These are phyloP conservation scores for Colletotrichum sp. DNA, from an alignment of 2,329 filamentous ascomycete species.

Conservation along the genomic window DNA sequence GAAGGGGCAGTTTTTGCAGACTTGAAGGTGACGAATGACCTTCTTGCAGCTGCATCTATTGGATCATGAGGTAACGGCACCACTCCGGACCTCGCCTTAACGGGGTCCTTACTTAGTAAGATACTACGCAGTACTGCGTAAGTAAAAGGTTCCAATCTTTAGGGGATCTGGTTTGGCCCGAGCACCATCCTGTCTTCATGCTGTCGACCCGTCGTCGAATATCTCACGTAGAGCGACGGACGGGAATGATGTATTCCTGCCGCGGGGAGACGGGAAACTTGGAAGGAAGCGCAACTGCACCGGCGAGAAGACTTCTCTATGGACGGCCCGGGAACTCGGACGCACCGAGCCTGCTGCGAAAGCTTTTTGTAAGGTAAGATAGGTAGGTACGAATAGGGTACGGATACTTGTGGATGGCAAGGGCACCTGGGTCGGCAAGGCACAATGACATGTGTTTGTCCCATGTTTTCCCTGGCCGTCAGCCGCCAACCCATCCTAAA, in stretches of 20 bases:
- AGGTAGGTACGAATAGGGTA: neutral
- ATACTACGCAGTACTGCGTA: no score
- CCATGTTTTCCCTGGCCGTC: neutral
- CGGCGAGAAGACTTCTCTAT: neutral
- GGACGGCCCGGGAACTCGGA: neutral
- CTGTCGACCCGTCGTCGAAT: neutral
- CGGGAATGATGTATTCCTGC: neutral
- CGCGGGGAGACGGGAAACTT: neutral
- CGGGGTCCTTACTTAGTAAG: neutral
- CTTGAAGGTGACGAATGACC: slow-evolving; percentile 17
- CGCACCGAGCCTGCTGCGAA: neutral
- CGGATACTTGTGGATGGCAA: neutral
- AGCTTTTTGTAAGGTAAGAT: neutral
- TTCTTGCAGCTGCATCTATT: slow-evolving; percentile 13
- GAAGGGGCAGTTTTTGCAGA: neutral
- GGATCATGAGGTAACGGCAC: slow-evolving; percentile 8
- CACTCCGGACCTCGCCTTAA: neutral
- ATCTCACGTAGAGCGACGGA: neutral
- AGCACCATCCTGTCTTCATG: neutral
- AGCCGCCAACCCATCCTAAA: neutral
- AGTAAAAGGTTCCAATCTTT: neutral
- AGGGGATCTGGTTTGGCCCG: neutral
- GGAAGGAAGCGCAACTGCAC: slow-evolving; percentile 6
- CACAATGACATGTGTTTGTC: slow-evolving; percentile 20
- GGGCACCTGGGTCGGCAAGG: neutral